Evolutionary conservation across 768 basidiomycete species (phyloP).

Genomic region (Porphyrellus cyaneotinctus): DNA sequence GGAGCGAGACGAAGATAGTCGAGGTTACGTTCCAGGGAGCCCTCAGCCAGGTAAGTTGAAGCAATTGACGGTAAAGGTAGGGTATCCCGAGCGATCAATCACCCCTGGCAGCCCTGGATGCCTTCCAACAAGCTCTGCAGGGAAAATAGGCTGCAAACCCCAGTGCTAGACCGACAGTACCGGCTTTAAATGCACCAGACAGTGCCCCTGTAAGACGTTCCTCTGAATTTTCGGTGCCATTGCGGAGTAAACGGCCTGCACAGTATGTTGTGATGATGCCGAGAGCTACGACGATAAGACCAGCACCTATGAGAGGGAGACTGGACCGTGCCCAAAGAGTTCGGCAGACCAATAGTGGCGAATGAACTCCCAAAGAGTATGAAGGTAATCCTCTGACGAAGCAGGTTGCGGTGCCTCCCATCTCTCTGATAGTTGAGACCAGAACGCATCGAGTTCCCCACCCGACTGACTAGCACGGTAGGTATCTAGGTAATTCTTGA

Average conservation of each 20-base stretch:
- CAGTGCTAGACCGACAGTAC: constrained; percentile 35
- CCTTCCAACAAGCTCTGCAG: constrained; percentile 39
- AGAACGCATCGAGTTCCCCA: constrained; percentile 66
- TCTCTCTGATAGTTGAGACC: constrained; percentile 45
- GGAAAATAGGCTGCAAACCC: constrained; percentile 33
- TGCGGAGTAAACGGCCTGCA: constrained; percentile 48
- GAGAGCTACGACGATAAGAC: constrained; percentile 57
- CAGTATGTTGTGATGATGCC: constrained; percentile 53
- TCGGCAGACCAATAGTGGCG: constrained; percentile 57
- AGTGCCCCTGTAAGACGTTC: constrained; percentile 37
- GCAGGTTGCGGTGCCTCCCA: constrained; percentile 38
- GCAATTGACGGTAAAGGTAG: constrained; percentile 91
- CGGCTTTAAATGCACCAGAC: constrained; percentile 30
- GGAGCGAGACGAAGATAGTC: constrained; percentile 88
- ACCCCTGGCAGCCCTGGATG: too few species aligned
- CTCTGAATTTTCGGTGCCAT: constrained; percentile 38
- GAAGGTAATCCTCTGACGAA: constrained; percentile 22
- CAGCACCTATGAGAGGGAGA: constrained; percentile 67
- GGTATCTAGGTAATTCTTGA: constrained; percentile 68
- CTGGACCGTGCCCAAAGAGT: constrained; percentile 96
- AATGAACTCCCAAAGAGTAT: constrained; percentile 22
- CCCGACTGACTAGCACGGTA: constrained; percentile 73
- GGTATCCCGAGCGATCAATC: constrained; percentile 80
- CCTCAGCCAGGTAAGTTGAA: constrained; percentile 87
- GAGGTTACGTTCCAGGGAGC: constrained; percentile 84